A percentile compares a stretch with the other conserved stretches of the same genome.
Conservation (phyloP, 371 early-diverging fungal genomes). For the Haplosporangium sp. region DNA sequence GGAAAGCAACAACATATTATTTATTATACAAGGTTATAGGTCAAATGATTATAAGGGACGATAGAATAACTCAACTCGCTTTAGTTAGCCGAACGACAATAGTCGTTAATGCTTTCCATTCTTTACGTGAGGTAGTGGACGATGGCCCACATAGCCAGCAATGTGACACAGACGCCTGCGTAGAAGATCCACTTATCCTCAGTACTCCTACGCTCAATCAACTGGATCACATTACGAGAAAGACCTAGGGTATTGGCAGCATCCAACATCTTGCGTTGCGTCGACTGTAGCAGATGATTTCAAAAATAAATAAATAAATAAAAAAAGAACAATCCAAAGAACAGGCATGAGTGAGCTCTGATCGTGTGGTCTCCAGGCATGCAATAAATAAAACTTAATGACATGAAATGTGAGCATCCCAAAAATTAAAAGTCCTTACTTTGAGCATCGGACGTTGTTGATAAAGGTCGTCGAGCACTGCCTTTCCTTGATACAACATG, state of each 20-base stretch:
- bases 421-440: conserved; percentile 56
- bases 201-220: conserved; percentile 83
- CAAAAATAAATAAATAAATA: neutral
- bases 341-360: neutral
- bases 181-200: conserved; percentile 88
- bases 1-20: neutral
- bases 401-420: neutral
- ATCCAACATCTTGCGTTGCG: conserved; percentile 83
- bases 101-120: too few relatives aligned
- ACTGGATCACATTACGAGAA: conserved; percentile 84
- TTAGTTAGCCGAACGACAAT: too few relatives aligned
- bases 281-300: conserved; percentile 58
- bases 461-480: conserved; percentile 75
- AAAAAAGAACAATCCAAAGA: neutral
- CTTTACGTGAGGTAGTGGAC: conserved; percentile 67
- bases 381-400: neutral
- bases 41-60: too few relatives aligned
- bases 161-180: conserved; percentile 74
- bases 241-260: conserved; percentile 86
- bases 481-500: conserved; percentile 78
- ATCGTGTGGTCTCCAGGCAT: neutral
- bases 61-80: neutral
- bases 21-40: conserved; percentile 10
- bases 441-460: conserved; percentile 86
- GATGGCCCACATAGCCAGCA: conserved; percentile 71